phyloP scores from a whole-genome alignment of 192 early-diverging fungal species.

The Entomortierella chlamydospora region DNA sequence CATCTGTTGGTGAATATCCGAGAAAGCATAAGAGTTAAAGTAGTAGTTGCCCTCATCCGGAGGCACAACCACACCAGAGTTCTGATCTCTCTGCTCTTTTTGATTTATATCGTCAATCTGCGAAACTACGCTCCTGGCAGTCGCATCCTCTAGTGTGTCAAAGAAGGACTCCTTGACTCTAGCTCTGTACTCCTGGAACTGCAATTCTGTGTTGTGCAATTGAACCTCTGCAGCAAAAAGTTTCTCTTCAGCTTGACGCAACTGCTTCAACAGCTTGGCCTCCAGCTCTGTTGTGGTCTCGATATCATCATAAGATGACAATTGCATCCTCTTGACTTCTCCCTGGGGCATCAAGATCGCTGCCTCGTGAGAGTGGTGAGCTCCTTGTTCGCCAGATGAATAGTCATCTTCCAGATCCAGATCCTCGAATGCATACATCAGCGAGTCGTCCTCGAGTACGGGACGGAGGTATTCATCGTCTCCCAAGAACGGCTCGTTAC shows the following conservation, averaged over 20 bases:
- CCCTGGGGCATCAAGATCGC: slow-evolving; percentile 26
- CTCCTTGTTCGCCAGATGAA: slow-evolving; percentile 54
- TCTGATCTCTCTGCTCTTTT: slow-evolving; percentile 1
- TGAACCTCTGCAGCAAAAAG: slow-evolving; percentile 65
- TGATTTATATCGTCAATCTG: neutral
- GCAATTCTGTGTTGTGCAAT: slow-evolving; percentile 59
- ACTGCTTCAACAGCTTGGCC: slow-evolving; percentile 62
- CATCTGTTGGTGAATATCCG: slow-evolving; percentile 69
- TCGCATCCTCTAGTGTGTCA: slow-evolving; percentile 55
- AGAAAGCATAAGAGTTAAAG: slow-evolving; percentile 99
- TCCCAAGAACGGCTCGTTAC: slow-evolving; percentile 67
- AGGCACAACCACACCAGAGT: slow-evolving; percentile 20
- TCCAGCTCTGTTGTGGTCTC: slow-evolving; percentile 64
- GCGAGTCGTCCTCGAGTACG: slow-evolving; percentile 72
- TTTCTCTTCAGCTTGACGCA: slow-evolving; percentile 67
- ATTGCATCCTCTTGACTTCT: slow-evolving; percentile 7
- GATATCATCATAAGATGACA: slow-evolving; percentile 22
- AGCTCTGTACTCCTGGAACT: slow-evolving; percentile 76
- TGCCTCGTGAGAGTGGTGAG: slow-evolving; percentile 1
- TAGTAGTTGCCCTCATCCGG: slow-evolving; percentile 80
- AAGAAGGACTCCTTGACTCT: slow-evolving; percentile 80
- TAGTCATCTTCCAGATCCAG: slow-evolving; percentile 71
- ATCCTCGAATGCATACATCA: slow-evolving; percentile 80
- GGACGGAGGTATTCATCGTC: slow-evolving; percentile 77
- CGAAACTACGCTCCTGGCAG: slow-evolving; percentile 21